Base-by-base conservation (phyloP, 495 filamentous ascomycete species). In the Entonaema liquescens region DNA sequence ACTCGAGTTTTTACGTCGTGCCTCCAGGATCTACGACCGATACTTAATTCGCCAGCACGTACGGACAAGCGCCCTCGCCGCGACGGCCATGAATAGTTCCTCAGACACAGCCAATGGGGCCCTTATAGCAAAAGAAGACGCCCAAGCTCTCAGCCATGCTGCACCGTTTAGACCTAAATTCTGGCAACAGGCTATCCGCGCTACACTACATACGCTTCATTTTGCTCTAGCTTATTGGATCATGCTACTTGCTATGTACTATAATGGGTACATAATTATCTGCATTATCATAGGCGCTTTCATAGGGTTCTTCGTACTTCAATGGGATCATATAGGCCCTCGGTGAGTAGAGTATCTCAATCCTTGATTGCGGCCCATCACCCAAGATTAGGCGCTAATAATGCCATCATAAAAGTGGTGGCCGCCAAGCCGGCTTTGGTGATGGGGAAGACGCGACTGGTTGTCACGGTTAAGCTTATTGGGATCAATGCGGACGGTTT, bases 221-320 rank as follows among this genome's bases (percentile, higher is more conserved):
- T 91, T 93, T 72, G 88, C 86, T 0, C 84, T 90, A 4, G 90
- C 89, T 15, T 93, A 92, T 72, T 86, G 92, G 72, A 77, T 92
- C 61, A 91, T 92, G 89, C 75, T 93, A 59, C 62, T 80, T 8
- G 78, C 87, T 5, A 89, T 89, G 86, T 90, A 88, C 53, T 90
- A 86, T 77, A 90, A 90, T 59, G 89, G 84, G 0, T 90, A 89
- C 69, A 82, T 89, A 54, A 87, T 90, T 54, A 83, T 90, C 23
- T 85, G 80, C 63, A 89, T 90, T 66, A 79, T 90, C 42, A 83
- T 91, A 36, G 89, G 89, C 2, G 86, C 87, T 1, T 90, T 84
- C 71, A 56, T 90, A 4, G 89, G 88, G 0, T 80, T 83, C 31
- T 87, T 90, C 61, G 69, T 86, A 19, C 91, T 89, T 70, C 81